A percentile compares a stretch with the other conserved stretches of the same genome.
phyloP scores from a whole-genome alignment of 768 basidiomycete genomes.

The Mycena filopes region DNA sequence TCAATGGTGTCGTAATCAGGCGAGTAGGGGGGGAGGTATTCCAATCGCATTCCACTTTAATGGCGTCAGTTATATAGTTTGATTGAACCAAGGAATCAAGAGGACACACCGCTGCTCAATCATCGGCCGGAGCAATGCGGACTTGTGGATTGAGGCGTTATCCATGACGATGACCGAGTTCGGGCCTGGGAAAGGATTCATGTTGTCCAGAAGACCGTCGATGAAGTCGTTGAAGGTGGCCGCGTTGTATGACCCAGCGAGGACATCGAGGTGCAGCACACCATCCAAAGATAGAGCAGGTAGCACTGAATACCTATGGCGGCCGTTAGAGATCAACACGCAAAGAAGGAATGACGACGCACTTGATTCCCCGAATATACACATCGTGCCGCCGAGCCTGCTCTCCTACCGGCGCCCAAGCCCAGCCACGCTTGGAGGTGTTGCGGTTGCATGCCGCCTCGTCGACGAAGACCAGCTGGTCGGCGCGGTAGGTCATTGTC shows the following conservation, averaged over 20 bases:
- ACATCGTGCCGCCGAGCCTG: constrained; percentile 5
- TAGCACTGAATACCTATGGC: constrained; percentile 42
- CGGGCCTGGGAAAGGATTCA: constrained; percentile 44
- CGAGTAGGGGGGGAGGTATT: constrained; percentile 44
- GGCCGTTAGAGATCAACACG: neutral
- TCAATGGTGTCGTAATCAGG: constrained; percentile 46
- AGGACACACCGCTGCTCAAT: constrained; percentile 28
- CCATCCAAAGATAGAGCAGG: neutral
- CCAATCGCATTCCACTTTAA: constrained; percentile 30
- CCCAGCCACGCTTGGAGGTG: constrained; percentile 4
- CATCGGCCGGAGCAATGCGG: constrained; percentile 34
- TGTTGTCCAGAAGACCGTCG: constrained; percentile 36
- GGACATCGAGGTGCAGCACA: neutral
- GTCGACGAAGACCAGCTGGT: constrained; percentile 47
- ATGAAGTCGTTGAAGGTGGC: constrained; percentile 38
- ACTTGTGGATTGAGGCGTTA: constrained; percentile 46
- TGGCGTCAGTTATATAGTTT: neutral
- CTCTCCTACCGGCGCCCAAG: constrained; percentile 3
- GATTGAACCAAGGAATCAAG: neutral
- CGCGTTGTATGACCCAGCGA: constrained; percentile 12
- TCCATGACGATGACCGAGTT: constrained; percentile 49
- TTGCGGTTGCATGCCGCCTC: constrained; percentile 28
- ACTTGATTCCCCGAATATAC: constrained; percentile 17
- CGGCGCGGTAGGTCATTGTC: constrained; percentile 26
- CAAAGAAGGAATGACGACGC: neutral